Conservation (phyloP, 257 asterid genomes). For the Ligustrum vulgare region DNA sequence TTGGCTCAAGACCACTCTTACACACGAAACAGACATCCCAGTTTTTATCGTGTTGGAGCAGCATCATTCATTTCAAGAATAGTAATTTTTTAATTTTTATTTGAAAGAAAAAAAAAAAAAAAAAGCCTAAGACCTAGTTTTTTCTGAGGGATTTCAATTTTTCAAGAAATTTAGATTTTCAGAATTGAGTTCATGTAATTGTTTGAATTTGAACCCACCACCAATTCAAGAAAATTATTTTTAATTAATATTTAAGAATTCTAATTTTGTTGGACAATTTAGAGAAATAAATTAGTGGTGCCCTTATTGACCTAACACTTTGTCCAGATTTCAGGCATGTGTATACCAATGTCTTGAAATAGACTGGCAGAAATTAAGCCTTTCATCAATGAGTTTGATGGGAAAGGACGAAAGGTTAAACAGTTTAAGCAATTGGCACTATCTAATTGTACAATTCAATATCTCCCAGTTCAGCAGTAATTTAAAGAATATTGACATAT, state of each 20-base stretch:
- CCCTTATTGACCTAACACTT: background rate
- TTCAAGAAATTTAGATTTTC: background rate
- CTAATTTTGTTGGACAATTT: background rate
- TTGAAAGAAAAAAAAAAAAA: no score
- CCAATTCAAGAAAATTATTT: background rate
- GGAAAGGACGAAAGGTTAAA: background rate
- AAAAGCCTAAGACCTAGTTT: background rate
- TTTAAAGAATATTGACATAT: background rate
- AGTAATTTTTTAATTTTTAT: no score
- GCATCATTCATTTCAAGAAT: background rate
- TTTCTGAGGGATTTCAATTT: background rate
- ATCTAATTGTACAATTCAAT: background rate
- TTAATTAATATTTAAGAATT: background rate
- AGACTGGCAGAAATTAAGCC: background rate
- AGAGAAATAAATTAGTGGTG: background rate
- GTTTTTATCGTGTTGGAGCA: background rate
- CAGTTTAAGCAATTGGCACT: slow-evolving; percentile 8
- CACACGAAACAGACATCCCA: background rate
- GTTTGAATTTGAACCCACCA: background rate
- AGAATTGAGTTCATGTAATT: background rate
- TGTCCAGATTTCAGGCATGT: background rate
- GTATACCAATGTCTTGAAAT: background rate
- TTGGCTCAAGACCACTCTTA: background rate
- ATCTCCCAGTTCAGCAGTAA: background rate
- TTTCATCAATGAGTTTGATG: background rate